Evolutionary conservation across 768 basidiomycete genomes (phyloP), one percentile per base, ranked within the genome.

Genomic region (Leucocoprinus sp.): DNA sequence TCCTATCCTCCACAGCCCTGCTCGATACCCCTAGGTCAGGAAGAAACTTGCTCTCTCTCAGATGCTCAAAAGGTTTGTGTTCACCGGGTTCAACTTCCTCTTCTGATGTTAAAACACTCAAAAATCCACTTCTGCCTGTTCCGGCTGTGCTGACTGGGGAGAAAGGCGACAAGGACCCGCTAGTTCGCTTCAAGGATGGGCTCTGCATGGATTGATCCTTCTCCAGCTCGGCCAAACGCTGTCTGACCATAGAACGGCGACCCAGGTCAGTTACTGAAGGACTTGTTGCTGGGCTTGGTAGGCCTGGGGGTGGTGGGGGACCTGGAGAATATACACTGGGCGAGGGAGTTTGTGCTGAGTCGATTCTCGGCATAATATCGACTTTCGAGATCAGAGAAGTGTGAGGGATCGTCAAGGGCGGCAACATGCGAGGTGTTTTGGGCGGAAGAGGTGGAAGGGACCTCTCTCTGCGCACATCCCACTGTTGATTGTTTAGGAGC

Each of bases 201-300:
- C 42, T 42, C 12, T 17, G 35, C 18, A 23, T 19, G 18, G 57
- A 57, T 14, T 56, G 22, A 35, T 56, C 50, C 34, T 58, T 55
- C 54, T 81, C 71, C 8, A 84, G 74, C 53, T 83, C 72, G 8
- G 78, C 76, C 11, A 83, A 68, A 27, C 83, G 77, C 51, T 80
- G 75, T 49, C 73, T 76, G 37, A 86, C 84, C 18, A 84, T 72
- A 5, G 81, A 84, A 29, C 76, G 60, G 44, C 71, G 69, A 48
- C 70, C 74, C 12, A 85, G 68, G 47, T 82, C 78, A 21, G 71
- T 63, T 35, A 85, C 75, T 6, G 82, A 84, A 4, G 81, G 77
- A 47, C 77, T 82, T 2, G 23, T 23, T 43, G 43, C 46, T n/a
- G 59, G 50, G 12, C 54, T 24, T 15, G 37, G 9, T 9, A 19